Percentiles rank a stretch among this genome's conserved stretches.
These are phyloP conservation scores for Diphasiastrum complanatum DNA, from an alignment of 83 land plant genomes.

Conservation along the genomic window DNA sequence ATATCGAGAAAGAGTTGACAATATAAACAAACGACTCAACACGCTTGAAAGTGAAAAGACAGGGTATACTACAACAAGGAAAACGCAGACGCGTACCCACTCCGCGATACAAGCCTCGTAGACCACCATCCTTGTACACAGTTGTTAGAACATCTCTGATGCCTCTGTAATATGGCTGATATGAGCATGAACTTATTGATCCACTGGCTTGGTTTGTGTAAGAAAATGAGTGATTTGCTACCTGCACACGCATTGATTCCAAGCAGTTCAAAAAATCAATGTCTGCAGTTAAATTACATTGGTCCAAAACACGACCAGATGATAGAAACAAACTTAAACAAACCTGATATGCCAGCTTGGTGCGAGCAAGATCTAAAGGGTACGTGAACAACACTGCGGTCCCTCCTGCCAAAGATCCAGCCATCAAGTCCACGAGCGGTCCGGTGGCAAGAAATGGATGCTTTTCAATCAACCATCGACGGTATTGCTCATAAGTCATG, in stretches of 20 bases:
- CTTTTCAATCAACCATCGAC: slow-evolving; percentile 59
- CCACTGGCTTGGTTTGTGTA: slow-evolving; percentile 18
- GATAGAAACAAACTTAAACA: neutral
- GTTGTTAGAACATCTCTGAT: slow-evolving; percentile 60
- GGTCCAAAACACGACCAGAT: neutral
- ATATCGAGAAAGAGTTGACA: slow-evolving; percentile 29
- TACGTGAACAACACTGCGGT: slow-evolving; percentile 91
- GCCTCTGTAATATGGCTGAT: slow-evolving; percentile 56
- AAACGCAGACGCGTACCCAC: slow-evolving; percentile 45
- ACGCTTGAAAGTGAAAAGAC: neutral
- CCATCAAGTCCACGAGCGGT: slow-evolving; percentile 73
- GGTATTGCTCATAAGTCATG: slow-evolving; percentile 84
- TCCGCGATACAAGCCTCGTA: slow-evolving; percentile 86
- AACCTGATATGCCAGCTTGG: slow-evolving; percentile 96
- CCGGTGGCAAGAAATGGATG: slow-evolving; percentile 59
- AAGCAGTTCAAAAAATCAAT: slow-evolving; percentile 7
- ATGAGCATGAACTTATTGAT: neutral
- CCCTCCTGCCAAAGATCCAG: slow-evolving; percentile 96
- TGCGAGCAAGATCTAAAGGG: slow-evolving; percentile 89
- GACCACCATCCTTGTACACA: slow-evolving; percentile 54
- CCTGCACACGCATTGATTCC: neutral
- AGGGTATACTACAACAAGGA: no score
- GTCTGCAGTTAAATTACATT: neutral
- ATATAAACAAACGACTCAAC: neutral
- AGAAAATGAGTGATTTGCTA: neutral